Evolutionary conservation across 2,329 filamentous ascomycete species (phyloP).

Genomic region (Ascochyta lentis): DNA sequence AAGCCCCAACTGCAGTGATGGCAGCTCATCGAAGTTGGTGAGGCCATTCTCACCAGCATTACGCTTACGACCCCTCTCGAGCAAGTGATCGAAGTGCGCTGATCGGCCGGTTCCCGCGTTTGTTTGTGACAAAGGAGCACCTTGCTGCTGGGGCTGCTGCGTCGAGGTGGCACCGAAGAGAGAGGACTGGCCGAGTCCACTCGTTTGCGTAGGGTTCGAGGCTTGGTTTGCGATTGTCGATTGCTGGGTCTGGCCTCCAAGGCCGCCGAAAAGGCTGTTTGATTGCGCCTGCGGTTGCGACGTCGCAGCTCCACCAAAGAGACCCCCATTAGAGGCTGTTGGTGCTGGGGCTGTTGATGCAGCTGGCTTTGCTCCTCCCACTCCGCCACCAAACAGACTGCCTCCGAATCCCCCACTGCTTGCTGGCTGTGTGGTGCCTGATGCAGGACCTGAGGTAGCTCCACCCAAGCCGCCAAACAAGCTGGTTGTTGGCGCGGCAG

Average conservation of each 20-base stretch:
- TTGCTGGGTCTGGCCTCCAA: conserved; percentile 35
- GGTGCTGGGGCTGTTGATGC: conserved; percentile 25
- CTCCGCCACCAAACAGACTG: conserved; percentile 43
- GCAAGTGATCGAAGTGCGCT: conserved; percentile 68
- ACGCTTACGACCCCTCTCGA: conserved; percentile 71
- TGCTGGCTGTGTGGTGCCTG: conserved; percentile 37
- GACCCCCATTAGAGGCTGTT: conserved; percentile 24
- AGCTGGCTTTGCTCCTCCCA: conserved; percentile 47
- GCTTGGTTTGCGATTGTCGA: conserved; percentile 24
- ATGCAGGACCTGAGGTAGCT: conserved; percentile 31
- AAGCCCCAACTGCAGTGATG: conserved; percentile 87
- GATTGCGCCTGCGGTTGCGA: conserved; percentile 34
- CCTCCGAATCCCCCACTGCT: conserved; percentile 37
- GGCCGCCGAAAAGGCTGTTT: conserved; percentile 32
- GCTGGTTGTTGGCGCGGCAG: conserved; percentile 33
- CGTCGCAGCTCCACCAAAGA: conserved; percentile 32
- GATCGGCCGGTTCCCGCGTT: conserved; percentile 52
- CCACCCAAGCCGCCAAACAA: conserved; percentile 41
- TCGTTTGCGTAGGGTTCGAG: conserved; percentile 40
- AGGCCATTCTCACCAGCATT: conserved; percentile 69
- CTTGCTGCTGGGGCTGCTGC: conserved; percentile 39
- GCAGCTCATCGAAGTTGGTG: conserved; percentile 74
- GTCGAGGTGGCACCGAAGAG: conserved; percentile 34
- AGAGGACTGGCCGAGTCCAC: conserved; percentile 33
- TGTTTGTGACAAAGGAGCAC: conserved; percentile 43